A percentile compares a stretch with the other conserved stretches of the same genome.
Evolutionary conservation across 352 stramenopile genomes (phyloP).

Genomic region (Globisporangium abappressorium): DNA sequence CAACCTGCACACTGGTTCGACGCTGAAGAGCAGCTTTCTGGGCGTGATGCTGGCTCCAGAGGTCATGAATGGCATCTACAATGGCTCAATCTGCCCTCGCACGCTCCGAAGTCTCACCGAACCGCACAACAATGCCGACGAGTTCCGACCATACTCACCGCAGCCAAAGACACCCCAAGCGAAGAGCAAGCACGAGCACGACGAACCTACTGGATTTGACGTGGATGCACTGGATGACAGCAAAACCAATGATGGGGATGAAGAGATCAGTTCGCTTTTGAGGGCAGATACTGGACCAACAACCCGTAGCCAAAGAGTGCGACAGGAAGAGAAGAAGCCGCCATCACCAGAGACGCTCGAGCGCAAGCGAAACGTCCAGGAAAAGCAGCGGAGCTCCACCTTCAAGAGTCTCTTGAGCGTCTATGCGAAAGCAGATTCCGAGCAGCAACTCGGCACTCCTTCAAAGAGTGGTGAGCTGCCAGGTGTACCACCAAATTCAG

Average conservation of each 20-base stretch:
- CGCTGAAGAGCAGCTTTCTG: conserved; percentile 39
- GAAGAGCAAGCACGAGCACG: background rate
- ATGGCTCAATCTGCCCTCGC: conserved; percentile 38
- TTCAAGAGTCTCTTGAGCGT: conserved; percentile 16
- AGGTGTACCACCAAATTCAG: background rate
- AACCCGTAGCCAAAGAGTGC: background rate
- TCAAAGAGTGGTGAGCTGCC: conserved; percentile 11
- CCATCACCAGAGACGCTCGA: conserved; percentile 14
- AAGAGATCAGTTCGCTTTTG: background rate
- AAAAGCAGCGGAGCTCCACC: conserved; percentile 22
- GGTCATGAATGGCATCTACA: conserved; percentile 46
- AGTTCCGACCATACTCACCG: conserved; percentile 7
- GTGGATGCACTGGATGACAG: background rate
- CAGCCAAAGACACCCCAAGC: background rate
- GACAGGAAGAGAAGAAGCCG: background rate
- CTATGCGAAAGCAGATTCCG: conserved; percentile 2
- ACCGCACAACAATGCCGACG: conserved; percentile 5
- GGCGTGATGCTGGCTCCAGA: conserved; percentile 33
- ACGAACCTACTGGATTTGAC: background rate
- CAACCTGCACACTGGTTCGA: conserved; percentile 31
- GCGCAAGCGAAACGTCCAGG: conserved; percentile 13
- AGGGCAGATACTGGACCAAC: background rate
- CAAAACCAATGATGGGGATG: background rate
- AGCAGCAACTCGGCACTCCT: background rate
- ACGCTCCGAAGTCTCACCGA: conserved; percentile 19